Base-by-base conservation (phyloP, 306 rosid species). In the Styphnolobium japonicum region DNA sequence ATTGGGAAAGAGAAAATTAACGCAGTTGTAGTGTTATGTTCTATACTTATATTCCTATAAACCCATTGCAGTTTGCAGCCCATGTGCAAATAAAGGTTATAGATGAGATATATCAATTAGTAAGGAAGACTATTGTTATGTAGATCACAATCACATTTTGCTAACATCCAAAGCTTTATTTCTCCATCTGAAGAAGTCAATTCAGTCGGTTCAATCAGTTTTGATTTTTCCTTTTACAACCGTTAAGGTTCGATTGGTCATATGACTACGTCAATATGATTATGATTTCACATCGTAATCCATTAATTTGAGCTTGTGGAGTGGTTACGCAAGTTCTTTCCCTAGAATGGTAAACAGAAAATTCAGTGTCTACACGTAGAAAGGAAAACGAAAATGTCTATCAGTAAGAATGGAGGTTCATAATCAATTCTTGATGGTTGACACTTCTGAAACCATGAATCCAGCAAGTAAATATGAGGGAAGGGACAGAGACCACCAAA, bases 321-420 rank as follows among this genome's bases (percentile, higher is more conserved):
- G 18, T n/a, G 58, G 73, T 57, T 66, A 83, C 77, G 83, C 86
- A 83, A 73, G 51, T 56, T 16, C 48, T 36, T 81, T 81, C 37
- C 77, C 73, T 12, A 8, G 8, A 31, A 48, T 15, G 80, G 83
- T 3, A 65, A 77, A 21, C 18, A 14, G 64, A 65, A 53, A 55
- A 11, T 45, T 64, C 21, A 43, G 34, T 72, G 83, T 71, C 77
- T 76, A 21, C 45, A 15, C 40, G 1, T 42, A 64, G 33, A 73
- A 68, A 29, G 75, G 70, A 10, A 68, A 60, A 52, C 12, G 78
- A 79, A 67, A 45, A 61, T 39, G 55, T 46, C 31, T 53, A 19
- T 9, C 21, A 71, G 61, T 66, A 37, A 51, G 63, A 73, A 78
- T 42, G 4, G 63, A 55, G 15, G 40, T 55, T 81, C 3, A 25